Evolutionary conservation across 176 grass and related monocot genomes (phyloP), one percentile per base, ranked within the genome.

Genomic region (Juncus effusus): DNA sequence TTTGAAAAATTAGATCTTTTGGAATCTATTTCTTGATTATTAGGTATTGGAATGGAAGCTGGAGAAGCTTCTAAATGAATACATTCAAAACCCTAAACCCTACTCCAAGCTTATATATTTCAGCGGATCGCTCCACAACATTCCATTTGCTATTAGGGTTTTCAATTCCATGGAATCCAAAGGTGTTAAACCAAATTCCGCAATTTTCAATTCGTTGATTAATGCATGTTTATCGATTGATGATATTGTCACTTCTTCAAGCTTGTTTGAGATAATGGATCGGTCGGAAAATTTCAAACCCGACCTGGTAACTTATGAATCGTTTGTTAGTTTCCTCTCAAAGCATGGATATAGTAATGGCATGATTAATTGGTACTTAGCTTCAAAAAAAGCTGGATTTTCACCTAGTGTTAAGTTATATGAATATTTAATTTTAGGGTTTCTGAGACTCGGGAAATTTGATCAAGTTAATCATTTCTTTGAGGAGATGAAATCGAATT

Each of bases 1-100:
- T 28, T 4, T 72, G 7, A 16, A 1, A 38, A 40, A 16, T 37
- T 3, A 44, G 16, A 42, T 4, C 16, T 59, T 3, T 58, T 38
- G 62, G 41, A 15, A 51, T 65, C 13, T 28, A 28, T 28, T 15
- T 3, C 7, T 0, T 0, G 52, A 65, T 40, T 82, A 42, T 38
- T 11, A 81, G 83, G 62, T 86, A 9, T 52, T 86, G 45, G 83
- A 81, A 36, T 86, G 78, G 78, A 81, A 81, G 13, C 60, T 81
- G 38, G 74, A 81, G 10, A 86, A 69, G 56, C 67, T 86, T 37
- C 2, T 81, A 41, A 77, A 58, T 49, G 78, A 86, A 73, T 13
- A 53, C 11, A 52, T 68, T 50, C 78, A 19, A 45, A 63, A 81
- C n/a, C 56, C 56, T 8, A 64, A 74, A 19, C 78, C 67, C 1